These are phyloP conservation scores for Lachancea cidri DNA, from an alignment of 805 yeast genomes.

Conservation along the genomic window DNA sequence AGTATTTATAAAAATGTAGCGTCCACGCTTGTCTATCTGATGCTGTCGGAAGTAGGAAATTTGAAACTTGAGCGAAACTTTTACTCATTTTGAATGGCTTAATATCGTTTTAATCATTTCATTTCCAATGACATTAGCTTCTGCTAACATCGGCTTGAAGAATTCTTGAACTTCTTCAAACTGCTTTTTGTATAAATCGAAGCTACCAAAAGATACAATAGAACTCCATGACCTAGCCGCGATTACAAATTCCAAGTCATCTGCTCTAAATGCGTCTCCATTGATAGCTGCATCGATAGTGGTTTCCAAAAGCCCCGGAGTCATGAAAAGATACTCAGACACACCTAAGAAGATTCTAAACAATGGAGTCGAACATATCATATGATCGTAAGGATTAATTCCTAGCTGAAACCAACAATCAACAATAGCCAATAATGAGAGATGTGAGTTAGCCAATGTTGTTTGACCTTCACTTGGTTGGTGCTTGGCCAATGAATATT, in stretches of 20 bases:
- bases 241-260: constrained; percentile 86
- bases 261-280: constrained; percentile 69
- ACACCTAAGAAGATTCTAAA: constrained; percentile 93
- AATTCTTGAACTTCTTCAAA: constrained; percentile 80
- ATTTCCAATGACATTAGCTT: constrained; percentile 84
- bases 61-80: no score
- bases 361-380: constrained; percentile 91
- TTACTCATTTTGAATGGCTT: constrained; percentile 29
- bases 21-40: no score
- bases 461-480: constrained; percentile 51
- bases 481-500: constrained; percentile 69
- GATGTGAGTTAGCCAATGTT: constrained; percentile 70
- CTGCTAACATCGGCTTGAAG: constrained; percentile 80
- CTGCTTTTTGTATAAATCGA: constrained; percentile 59
- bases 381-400: constrained; percentile 92
- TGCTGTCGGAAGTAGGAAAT: no score
- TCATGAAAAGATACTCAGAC: constrained; percentile 82
- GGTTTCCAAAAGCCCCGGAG: constrained; percentile 75
- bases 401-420: constrained; percentile 87
- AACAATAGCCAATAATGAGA: constrained; percentile 83
- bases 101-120: constrained; percentile 86
- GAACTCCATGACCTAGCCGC: constrained; percentile 88
- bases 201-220: constrained; percentile 71
- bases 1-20: no score
- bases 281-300: constrained; percentile 67